A percentile compares a stretch with the other conserved stretches of the same genome.
Evolutionary conservation across 805 yeast genomes (phyloP).

Genomic region (Candida golubevii): DNA sequence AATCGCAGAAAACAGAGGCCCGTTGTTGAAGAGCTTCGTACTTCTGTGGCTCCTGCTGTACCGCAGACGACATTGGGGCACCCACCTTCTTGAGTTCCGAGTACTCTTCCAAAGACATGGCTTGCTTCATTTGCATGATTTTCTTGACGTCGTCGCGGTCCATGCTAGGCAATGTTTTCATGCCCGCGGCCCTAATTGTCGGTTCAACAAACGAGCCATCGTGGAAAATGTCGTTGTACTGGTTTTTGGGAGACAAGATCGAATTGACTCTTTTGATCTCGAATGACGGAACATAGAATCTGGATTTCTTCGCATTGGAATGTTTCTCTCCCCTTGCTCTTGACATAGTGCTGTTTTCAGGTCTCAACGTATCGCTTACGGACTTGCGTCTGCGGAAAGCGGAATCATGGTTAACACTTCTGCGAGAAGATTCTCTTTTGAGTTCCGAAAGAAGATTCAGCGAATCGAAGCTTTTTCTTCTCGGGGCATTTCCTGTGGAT

Average conservation of each 20-base stretch:
- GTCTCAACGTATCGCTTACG: conserved; percentile 5
- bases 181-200: conserved; percentile 43
- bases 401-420: background rate
- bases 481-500: background rate
- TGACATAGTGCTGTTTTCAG: background rate
- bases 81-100: conserved; percentile 31
- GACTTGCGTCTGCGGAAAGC: conserved; percentile 1
- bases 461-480: conserved; percentile 24
- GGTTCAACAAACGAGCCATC: conserved; percentile 23
- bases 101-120: conserved; percentile 39
- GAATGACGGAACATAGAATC: conserved; percentile 39
- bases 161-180: conserved; percentile 49
- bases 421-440: background rate
- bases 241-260: conserved; percentile 32
- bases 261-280: conserved; percentile 37
- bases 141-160: conserved; percentile 41
- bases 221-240: conserved; percentile 37
- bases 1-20: conserved; percentile 16
- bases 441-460: conserved; percentile 26
- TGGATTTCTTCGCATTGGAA: conserved; percentile 17
- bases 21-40: conserved; percentile 11
- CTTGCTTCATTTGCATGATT: conserved; percentile 31
- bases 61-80: conserved; percentile 7
- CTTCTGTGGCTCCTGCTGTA: conserved; percentile 17
- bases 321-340: background rate